phyloP scores from a whole-genome alignment of 169 alveolate species.

The Plasmodium cynomolgi region DNA sequence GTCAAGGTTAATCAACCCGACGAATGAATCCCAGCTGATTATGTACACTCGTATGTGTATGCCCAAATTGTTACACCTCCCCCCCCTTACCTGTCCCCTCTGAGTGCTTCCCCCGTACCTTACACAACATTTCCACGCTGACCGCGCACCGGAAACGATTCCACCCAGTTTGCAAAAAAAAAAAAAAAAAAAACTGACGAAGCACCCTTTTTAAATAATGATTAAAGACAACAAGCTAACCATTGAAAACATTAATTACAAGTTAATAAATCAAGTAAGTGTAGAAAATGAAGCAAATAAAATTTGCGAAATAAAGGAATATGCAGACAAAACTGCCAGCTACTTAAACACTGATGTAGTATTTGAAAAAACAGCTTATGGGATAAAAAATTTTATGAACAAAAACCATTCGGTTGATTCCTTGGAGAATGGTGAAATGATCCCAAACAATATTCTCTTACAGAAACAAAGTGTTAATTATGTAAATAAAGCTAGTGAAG shows the following conservation, averaged over 20 bases:
- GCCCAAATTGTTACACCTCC: background rate
- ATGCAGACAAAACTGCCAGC: background rate
- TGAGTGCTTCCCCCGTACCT: background rate
- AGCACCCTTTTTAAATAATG: slow-evolving; percentile 31
- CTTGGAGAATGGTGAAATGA: background rate
- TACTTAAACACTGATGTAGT: background rate
- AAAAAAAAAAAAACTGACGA: background rate
- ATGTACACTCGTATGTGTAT: background rate
- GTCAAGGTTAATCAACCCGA: background rate
- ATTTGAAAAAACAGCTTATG: slow-evolving; percentile 15
- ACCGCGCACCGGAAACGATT: background rate
- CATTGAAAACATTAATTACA: slow-evolving; percentile 54
- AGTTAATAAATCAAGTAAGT: slow-evolving; percentile 11
- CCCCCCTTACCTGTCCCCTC: background rate
- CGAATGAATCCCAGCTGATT: background rate
- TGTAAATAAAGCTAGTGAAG: background rate
- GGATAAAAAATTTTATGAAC: slow-evolving; percentile 23
- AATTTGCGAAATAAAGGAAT: slow-evolving; percentile 40
- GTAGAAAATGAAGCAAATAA: slow-evolving; percentile 2
- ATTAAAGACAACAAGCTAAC: slow-evolving; percentile 44
- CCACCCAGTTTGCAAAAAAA: background rate
- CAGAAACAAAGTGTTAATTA: background rate
- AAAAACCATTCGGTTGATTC: background rate
- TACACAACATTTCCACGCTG: background rate
- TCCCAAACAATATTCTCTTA: background rate